These are phyloP conservation scores for Chloropicon primus DNA, from an alignment of 139 green algal species.

Conservation along the genomic window DNA sequence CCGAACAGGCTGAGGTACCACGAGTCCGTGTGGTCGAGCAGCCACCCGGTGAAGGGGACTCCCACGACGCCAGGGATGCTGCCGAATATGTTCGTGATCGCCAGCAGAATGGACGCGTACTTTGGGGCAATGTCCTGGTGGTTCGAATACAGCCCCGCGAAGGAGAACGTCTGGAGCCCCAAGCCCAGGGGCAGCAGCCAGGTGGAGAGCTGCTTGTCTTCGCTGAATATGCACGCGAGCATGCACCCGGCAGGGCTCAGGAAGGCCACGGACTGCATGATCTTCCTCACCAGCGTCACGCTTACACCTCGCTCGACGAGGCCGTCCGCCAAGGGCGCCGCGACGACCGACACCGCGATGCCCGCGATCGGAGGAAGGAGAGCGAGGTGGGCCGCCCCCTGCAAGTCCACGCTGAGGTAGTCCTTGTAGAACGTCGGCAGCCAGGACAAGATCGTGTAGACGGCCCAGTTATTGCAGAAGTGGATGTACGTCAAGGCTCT, in stretches of 20 bases:
- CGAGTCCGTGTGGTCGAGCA: slow-evolving; percentile 47
- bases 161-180: slow-evolving; percentile 57
- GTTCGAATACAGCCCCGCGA: slow-evolving; percentile 92
- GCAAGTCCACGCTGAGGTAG: slow-evolving; percentile 61
- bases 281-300: slow-evolving; percentile 61
- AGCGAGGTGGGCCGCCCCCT: slow-evolving; percentile 37
- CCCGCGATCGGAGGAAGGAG: slow-evolving; percentile 15
- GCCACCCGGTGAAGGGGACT: slow-evolving; percentile 49
- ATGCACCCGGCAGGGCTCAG: slow-evolving; percentile 68
- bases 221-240: slow-evolving; percentile 29
- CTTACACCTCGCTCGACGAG: slow-evolving; percentile 51
- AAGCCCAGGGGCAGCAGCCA: slow-evolving; percentile 51
- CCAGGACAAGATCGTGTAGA: slow-evolving; percentile 90
- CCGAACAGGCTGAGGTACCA: slow-evolving; percentile 74
- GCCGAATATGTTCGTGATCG: slow-evolving; percentile 84
- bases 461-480: slow-evolving; percentile 93
- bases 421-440: slow-evolving; percentile 90
- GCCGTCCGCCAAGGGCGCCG: slow-evolving; percentile 36
- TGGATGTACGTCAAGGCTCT: slow-evolving; percentile 77
- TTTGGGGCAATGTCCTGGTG: slow-evolving; percentile 85
- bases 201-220: slow-evolving; percentile 9
- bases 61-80: slow-evolving; percentile 81
- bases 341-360: slow-evolving; percentile 17
- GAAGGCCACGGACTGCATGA: slow-evolving; percentile 72
- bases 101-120: slow-evolving; percentile 80